phyloP scores from a whole-genome alignment of 495 filamentous ascomycete species.

The Penicillium egyptiacum region DNA sequence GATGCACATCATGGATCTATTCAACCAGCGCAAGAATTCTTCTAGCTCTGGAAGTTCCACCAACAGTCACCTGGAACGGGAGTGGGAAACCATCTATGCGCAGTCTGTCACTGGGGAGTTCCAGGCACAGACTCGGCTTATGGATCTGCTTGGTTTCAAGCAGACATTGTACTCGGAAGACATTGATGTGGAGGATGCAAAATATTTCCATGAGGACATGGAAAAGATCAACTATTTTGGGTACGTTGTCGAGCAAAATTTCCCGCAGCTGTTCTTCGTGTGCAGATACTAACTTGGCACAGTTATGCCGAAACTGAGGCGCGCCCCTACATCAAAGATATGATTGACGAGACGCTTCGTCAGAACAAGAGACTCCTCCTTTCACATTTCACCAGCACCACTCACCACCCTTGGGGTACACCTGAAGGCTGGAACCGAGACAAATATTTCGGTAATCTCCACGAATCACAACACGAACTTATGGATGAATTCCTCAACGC shows the following conservation, averaged over 20 bases:
- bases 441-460: slow-evolving; percentile 34
- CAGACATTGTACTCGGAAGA: slow-evolving; percentile 35
- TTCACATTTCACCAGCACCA: slow-evolving; percentile 48
- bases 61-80: slow-evolving; percentile 17
- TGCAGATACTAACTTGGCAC: slow-evolving; percentile 27
- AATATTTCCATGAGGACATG: slow-evolving; percentile 32
- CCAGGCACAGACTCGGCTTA: slow-evolving; percentile 39
- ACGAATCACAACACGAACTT: slow-evolving; percentile 26
- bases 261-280: slow-evolving; percentile 20
- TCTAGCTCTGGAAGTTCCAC: slow-evolving; percentile 12
- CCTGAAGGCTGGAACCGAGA: slow-evolving; percentile 35
- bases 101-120: slow-evolving; percentile 48
- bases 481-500: slow-evolving; percentile 47
- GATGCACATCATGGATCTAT: slow-evolving; percentile 45
- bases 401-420: slow-evolving; percentile 46
- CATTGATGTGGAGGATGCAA: slow-evolving; percentile 27
- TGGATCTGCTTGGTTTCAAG: slow-evolving; percentile 42
- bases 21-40: slow-evolving; percentile 35
- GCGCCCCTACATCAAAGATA: slow-evolving; percentile 44
- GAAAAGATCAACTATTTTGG: slow-evolving; percentile 50
- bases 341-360: slow-evolving; percentile 40
- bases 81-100: slow-evolving; percentile 47
- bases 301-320: slow-evolving; percentile 40
- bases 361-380: slow-evolving; percentile 46
- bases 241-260: slow-evolving; percentile 33